phyloP scores from a whole-genome alignment of 345 rosid species.

The Aurinia saxatilis region DNA sequence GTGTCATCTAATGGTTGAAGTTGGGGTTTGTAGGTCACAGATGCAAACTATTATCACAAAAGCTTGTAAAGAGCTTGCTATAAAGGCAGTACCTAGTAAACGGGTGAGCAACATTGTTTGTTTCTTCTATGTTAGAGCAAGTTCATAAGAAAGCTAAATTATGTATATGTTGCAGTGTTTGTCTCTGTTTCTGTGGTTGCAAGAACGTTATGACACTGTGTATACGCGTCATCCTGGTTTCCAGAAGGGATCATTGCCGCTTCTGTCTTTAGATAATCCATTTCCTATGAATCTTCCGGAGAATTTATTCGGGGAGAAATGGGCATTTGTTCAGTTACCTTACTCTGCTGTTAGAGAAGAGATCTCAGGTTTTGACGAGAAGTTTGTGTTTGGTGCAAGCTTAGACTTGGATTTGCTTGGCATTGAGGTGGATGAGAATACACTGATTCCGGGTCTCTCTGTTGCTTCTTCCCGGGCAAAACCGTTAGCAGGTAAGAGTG shows the following conservation, averaged over 20 bases:
- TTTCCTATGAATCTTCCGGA: constrained; percentile 95
- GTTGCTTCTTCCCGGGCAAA: constrained; percentile 88
- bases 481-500: constrained; percentile 69
- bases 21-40: constrained; percentile 58
- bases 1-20: not conserved
- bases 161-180: constrained; percentile 49
- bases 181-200: constrained; percentile 81
- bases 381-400: constrained; percentile 64
- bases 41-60: constrained; percentile 92
- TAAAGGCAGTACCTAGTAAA: constrained; percentile 81
- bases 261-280: constrained; percentile 76
- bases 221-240: constrained; percentile 87
- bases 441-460: constrained; percentile 85
- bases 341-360: constrained; percentile 78
- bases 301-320: constrained; percentile 76
- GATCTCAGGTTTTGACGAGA: constrained; percentile 49
- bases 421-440: constrained; percentile 61
- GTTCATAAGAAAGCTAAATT: not conserved
- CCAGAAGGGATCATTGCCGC: constrained; percentile 83
- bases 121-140: not conserved
- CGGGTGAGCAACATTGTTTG: constrained; percentile 41
- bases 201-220: constrained; percentile 81
- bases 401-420: constrained; percentile 93
- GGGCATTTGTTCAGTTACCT: constrained; percentile 96
- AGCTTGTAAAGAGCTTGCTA: constrained; percentile 76